Percentiles rank a stretch among this genome's conserved stretches.
phyloP scores from a whole-genome alignment of 2,329 filamentous ascomycete genomes.

The Lecanicillium sp. region DNA sequence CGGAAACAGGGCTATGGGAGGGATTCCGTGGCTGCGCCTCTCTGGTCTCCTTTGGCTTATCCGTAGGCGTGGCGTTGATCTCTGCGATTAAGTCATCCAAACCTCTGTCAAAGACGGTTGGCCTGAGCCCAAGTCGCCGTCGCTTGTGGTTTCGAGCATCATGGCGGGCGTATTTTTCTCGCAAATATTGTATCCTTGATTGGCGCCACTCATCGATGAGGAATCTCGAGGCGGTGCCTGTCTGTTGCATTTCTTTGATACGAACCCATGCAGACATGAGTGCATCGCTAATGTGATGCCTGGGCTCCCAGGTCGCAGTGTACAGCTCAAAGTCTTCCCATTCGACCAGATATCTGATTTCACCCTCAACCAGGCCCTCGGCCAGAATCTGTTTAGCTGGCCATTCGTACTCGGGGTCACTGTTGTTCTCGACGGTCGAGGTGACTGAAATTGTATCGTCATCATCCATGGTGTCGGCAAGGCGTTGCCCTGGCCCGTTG shows the following conservation, averaged over 20 bases:
- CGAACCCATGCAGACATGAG: slow-evolving; percentile 39
- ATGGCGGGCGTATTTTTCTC: slow-evolving; percentile 32
- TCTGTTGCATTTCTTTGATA: slow-evolving; percentile 30
- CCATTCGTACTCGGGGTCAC: slow-evolving; percentile 40
- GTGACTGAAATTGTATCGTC: slow-evolving; percentile 27
- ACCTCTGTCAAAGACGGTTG: slow-evolving; percentile 18
- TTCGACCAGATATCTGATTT: slow-evolving; percentile 28
- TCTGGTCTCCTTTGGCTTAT: neutral
- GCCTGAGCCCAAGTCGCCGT: slow-evolving; percentile 28
- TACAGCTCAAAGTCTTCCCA: slow-evolving; percentile 32
- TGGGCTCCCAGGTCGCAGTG: slow-evolving; percentile 46
- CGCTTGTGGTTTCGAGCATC: slow-evolving; percentile 39
- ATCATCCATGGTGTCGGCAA: slow-evolving; percentile 8
- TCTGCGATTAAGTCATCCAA: slow-evolving; percentile 20
- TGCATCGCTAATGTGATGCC: slow-evolving; percentile 33
- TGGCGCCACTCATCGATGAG: slow-evolving; percentile 32
- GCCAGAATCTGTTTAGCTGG: slow-evolving; percentile 46
- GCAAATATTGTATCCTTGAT: slow-evolving; percentile 24
- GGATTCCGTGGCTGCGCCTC: too few relatives aligned
- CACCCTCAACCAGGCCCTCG: slow-evolving; percentile 29
- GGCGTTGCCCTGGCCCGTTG: too few relatives aligned
- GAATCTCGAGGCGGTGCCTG: slow-evolving; percentile 30
- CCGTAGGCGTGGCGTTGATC: slow-evolving; percentile 15
- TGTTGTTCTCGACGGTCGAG: slow-evolving; percentile 27
- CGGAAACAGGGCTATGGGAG: too few relatives aligned